phyloP scores from a whole-genome alignment of 1,139 yeast genomes.

The Yarrowia galli region DNA sequence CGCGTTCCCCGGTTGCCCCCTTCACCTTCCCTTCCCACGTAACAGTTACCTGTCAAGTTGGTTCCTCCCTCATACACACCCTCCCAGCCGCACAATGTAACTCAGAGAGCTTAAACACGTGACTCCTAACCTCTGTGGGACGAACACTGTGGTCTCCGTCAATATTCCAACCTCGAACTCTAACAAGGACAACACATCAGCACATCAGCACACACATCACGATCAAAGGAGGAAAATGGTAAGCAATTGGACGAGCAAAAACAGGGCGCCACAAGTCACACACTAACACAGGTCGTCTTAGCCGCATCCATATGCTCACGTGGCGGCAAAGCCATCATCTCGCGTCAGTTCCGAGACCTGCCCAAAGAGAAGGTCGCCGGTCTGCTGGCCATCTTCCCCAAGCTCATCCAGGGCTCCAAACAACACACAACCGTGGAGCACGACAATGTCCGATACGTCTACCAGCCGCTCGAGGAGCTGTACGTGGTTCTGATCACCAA shows the following conservation, averaged over 20 bases:
- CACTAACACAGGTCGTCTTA: constrained; percentile 63
- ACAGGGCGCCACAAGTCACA: too few relatives aligned
- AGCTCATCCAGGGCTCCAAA: constrained; percentile 71
- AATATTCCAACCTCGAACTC: constrained; percentile 31
- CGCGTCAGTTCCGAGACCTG: constrained; percentile 90
- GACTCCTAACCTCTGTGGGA: constrained; percentile 37
- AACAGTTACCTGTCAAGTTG: too few relatives aligned
- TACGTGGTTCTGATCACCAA: constrained; percentile 92
- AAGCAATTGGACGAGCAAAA: constrained; percentile 12
- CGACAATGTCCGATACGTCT: constrained; percentile 89
- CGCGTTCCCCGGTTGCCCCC: too few relatives aligned
- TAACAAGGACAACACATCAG: constrained; percentile 38
- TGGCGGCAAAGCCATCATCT: constrained; percentile 90
- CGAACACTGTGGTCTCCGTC: neutral
- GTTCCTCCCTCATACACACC: too few relatives aligned
- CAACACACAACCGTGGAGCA: constrained; percentile 97
- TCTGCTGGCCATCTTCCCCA: constrained; percentile 84
- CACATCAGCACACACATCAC: constrained; percentile 27
- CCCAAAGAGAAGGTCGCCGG: constrained; percentile 87
- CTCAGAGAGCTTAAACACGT: constrained; percentile 5
- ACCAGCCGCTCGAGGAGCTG: constrained; percentile 94
- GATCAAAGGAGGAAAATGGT: constrained; percentile 39
- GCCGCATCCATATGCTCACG: constrained; percentile 97
- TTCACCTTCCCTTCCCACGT: too few relatives aligned
- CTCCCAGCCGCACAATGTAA: constrained; percentile 8